phyloP scores from a whole-genome alignment of 495 filamentous ascomycete species.

The Penicillium herquei region DNA sequence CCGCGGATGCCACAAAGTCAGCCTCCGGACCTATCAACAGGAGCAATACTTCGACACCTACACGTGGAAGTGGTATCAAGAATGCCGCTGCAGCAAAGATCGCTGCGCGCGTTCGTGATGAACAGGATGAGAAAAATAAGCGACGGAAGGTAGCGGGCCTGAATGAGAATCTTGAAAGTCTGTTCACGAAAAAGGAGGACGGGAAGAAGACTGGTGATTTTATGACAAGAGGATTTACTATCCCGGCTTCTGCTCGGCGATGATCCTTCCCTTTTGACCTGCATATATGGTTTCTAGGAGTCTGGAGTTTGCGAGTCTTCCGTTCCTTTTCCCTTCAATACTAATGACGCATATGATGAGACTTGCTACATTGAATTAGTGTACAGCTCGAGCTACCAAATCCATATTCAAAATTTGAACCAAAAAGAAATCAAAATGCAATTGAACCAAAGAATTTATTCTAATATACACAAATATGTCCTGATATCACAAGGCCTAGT shows the following conservation, averaged over 20 bases:
- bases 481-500: conserved; percentile 14
- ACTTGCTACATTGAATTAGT: background rate
- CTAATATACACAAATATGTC: conserved; percentile 28
- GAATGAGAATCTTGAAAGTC: conserved; percentile 68
- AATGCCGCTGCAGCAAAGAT: conserved; percentile 80
- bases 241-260: conserved; percentile 46
- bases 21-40: conserved; percentile 15
- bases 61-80: conserved; percentile 62
- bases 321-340: background rate
- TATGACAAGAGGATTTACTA: conserved; percentile 73
- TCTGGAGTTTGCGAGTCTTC: conserved; percentile 5
- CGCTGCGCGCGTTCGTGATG: conserved; percentile 79
- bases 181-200: conserved; percentile 59
- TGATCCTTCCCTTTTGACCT: conserved; percentile 9
- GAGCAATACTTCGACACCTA: conserved; percentile 32
- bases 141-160: conserved; percentile 63
- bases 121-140: conserved; percentile 81
- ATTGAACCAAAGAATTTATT: conserved; percentile 17
- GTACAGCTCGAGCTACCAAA: conserved; percentile 22
- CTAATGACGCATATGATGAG: background rate
- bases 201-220: conserved; percentile 64
- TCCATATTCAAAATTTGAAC: background rate
- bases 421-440: conserved; percentile 12
- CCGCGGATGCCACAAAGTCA: conserved; percentile 4
- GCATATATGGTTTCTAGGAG: background rate